Evolutionary conservation across 768 basidiomycete genomes (phyloP).

Genomic region (Sarcomyxa edulis): DNA sequence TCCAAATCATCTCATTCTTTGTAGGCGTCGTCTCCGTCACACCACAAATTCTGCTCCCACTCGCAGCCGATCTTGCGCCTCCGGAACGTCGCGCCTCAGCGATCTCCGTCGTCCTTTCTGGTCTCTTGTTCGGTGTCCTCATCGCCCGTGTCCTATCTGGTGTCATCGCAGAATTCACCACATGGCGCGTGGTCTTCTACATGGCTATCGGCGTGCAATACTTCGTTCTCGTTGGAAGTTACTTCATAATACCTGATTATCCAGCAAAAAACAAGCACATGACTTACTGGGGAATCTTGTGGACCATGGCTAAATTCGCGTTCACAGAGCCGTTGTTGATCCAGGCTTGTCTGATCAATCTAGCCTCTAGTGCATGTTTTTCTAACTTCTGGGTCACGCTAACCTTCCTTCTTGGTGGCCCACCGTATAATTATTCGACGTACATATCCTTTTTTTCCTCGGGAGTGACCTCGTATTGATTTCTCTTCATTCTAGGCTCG

Average conservation of each 20-base stretch:
- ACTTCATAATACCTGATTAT: conserved; percentile 74
- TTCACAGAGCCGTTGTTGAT: conserved; percentile 77
- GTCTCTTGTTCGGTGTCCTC: conserved; percentile 67
- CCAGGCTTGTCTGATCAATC: conserved; percentile 58
- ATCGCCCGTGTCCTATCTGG: conserved; percentile 73
- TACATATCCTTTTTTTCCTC: conserved; percentile 21
- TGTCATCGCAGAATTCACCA: conserved; percentile 64
- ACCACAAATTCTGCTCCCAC: conserved; percentile 71
- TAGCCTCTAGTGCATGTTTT: conserved; percentile 57
- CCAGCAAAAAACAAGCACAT: conserved; percentile 66
- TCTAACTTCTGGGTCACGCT: conserved; percentile 67
- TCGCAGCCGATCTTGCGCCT: conserved; percentile 80
- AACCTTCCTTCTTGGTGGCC: conserved; percentile 76
- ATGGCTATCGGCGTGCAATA: conserved; percentile 69
- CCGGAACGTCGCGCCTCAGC: conserved; percentile 68
- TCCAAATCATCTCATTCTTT: conserved; percentile 66
- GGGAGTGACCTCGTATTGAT: too few relatives aligned
- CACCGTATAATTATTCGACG: conserved; percentile 76
- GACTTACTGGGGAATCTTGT: conserved; percentile 64
- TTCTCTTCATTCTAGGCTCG: conserved; percentile 24
- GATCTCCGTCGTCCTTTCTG: conserved; percentile 67
- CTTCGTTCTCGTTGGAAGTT: conserved; percentile 52
- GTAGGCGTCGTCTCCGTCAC: conserved; percentile 69
- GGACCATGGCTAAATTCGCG: conserved; percentile 72
- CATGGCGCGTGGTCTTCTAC: conserved; percentile 76